Evolutionary conservation across 106 monocot genomes (phyloP).

Genomic region (Allium fistulosum): DNA sequence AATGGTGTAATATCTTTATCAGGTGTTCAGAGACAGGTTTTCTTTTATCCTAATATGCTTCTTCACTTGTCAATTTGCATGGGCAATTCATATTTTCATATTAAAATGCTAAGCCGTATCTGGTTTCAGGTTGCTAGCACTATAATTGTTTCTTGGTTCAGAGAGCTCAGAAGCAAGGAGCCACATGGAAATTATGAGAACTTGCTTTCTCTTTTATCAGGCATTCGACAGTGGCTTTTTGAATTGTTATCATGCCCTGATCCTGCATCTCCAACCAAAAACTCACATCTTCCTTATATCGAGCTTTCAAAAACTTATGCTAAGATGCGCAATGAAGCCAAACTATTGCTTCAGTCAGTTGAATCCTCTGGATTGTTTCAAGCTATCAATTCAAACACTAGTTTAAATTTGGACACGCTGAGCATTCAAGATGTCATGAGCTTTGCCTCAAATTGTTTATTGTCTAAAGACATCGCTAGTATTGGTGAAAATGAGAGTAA

Average conservation of each 20-base stretch:
- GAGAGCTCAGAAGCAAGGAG: conserved; percentile 48
- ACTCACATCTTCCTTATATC: conserved; percentile 73
- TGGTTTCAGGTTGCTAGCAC: conserved; percentile 71
- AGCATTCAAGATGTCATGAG: conserved; percentile 64
- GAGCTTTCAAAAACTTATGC: conserved; percentile 91
- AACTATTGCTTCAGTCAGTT: conserved; percentile 24
- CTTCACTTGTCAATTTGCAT: neutral
- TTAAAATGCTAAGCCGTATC: conserved; percentile 2
- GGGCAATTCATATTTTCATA: neutral
- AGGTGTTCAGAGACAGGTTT: conserved; percentile 85
- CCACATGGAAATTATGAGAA: conserved; percentile 4
- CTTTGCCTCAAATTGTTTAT: conserved; percentile 50
- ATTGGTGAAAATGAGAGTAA: conserved; percentile 21
- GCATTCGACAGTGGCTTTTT: conserved; percentile 58
- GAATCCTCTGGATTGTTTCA: conserved; percentile 39
- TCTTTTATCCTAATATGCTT: neutral
- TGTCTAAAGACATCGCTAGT: conserved; percentile 18
- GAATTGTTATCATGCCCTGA: conserved; percentile 75
- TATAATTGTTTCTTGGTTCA: conserved; percentile 88
- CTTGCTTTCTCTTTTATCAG: conserved; percentile 22
- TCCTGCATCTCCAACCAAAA: conserved; percentile 88
- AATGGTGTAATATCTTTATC: conserved; percentile 54
- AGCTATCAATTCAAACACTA: conserved; percentile 22
- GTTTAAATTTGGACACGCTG: conserved; percentile 27
- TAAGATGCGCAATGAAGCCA: conserved; percentile 89